phyloP scores from a whole-genome alignment of 331 rosid genomes.

The Erythrophleum ivorense region DNA sequence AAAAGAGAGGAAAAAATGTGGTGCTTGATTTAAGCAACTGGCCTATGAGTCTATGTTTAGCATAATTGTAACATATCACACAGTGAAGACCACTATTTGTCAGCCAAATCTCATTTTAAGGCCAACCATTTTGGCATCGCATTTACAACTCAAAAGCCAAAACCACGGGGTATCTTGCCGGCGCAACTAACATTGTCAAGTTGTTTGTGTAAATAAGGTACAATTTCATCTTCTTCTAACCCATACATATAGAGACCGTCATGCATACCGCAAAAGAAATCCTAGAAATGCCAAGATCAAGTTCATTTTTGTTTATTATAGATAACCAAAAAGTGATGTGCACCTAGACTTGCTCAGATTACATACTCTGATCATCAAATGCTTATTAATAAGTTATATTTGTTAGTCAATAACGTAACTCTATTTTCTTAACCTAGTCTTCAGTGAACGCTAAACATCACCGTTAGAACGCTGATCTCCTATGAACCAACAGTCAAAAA shows the following conservation, averaged over 20 bases:
- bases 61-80: not conserved
- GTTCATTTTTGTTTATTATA: not conserved
- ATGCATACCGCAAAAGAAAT: not conserved
- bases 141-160: not conserved
- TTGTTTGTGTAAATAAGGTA: not conserved
- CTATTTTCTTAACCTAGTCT: not conserved
- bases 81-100: not conserved
- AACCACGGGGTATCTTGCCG: not conserved
- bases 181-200: not conserved
- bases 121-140: constrained; percentile 28
- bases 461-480: not conserved
- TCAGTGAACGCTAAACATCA: not conserved
- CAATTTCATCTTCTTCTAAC: not conserved
- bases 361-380: too few species aligned
- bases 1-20: not conserved
- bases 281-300: not conserved
- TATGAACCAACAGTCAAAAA: not conserved
- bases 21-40: constrained; percentile 15
- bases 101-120: constrained; percentile 21
- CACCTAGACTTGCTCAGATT: too few species aligned
- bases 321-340: not conserved
- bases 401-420: not conserved
- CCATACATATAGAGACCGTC: not conserved
- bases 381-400: not conserved
- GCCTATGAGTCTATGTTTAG: constrained; percentile 16